These are phyloP conservation scores for Fusarium falciforme DNA, from an alignment of 2,329 filamentous ascomycete species.

Conservation along the genomic window DNA sequence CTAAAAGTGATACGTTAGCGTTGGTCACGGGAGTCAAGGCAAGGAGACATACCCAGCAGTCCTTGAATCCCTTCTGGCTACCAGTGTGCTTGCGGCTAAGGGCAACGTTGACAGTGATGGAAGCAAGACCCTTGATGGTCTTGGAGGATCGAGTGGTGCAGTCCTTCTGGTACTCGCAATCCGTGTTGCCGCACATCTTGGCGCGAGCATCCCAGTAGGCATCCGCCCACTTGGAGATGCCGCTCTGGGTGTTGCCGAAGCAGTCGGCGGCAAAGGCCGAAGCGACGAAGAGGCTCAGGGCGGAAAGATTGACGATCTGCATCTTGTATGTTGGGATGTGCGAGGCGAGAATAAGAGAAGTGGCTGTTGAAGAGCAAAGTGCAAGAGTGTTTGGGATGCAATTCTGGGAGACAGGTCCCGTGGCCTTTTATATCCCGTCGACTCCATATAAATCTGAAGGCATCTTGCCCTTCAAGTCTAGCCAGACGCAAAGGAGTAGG, in stretches of 20 bases:
- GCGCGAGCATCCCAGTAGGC: slow-evolving; percentile 23
- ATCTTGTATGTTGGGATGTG: neutral
- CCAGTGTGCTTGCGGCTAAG: slow-evolving; percentile 22
- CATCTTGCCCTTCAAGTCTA: neutral
- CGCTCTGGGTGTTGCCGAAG: slow-evolving; percentile 4
- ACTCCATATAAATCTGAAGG: neutral
- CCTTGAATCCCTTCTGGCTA: slow-evolving; percentile 25
- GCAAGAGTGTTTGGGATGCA: neutral
- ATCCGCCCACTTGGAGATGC: slow-evolving; percentile 2
- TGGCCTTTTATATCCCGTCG: neutral
- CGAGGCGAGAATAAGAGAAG: neutral
- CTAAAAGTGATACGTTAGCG: neutral
- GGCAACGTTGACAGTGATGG: slow-evolving; percentile 10
- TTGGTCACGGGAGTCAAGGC: neutral
- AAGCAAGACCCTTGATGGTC: neutral
- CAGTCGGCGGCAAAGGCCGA: slow-evolving; percentile 18
- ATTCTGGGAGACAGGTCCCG: neutral
- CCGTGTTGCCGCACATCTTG: slow-evolving; percentile 26
- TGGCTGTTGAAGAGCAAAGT: neutral
- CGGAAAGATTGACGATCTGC: slow-evolving; percentile 20
- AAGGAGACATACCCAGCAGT: slow-evolving; percentile 25
- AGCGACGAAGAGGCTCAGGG: neutral
- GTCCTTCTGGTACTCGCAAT: slow-evolving; percentile 17
- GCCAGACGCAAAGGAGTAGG: neutral
- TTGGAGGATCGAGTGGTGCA: slow-evolving; percentile 11